Conservation (phyloP, 306 rosid species). For the Cicer arietinum region DNA sequence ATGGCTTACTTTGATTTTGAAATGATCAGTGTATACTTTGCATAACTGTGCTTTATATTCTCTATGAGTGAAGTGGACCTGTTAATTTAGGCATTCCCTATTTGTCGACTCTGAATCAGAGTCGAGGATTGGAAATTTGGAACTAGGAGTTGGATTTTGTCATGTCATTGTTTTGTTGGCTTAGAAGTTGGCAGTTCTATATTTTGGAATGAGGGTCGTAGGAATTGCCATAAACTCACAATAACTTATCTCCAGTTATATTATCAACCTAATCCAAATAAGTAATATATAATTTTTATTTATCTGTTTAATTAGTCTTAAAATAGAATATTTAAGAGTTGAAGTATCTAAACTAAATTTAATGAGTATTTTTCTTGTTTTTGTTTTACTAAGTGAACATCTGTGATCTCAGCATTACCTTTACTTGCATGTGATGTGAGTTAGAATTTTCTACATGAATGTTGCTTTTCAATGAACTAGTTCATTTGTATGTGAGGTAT, state of each 20-base stretch:
- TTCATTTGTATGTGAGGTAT: neutral
- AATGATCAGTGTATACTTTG: neutral
- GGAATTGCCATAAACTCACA: neutral
- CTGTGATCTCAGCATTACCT: neutral
- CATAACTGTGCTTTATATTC: neutral
- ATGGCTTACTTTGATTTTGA: constrained; percentile 7
- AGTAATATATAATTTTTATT: constrained; percentile 7
- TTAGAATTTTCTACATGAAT: neutral
- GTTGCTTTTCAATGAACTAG: constrained; percentile 11
- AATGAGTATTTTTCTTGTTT: neutral
- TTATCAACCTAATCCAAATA: constrained; percentile 8
- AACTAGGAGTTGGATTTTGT: neutral
- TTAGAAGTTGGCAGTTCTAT: too few species aligned
- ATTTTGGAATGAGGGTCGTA: too few species aligned
- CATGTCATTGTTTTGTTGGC: neutral
- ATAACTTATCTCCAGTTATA: neutral
- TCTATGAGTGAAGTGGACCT: neutral
- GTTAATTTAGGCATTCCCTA: constrained; percentile 18
- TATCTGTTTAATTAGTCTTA: neutral
- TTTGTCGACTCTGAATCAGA: neutral
- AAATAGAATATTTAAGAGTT: neutral
- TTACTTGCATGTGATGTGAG: constrained; percentile 21
- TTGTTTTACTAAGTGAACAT: neutral
- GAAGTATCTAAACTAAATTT: neutral
- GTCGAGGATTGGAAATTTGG: neutral